Conservation (phyloP, 495 filamentous ascomycete species). For the Thozetella sp. region DNA sequence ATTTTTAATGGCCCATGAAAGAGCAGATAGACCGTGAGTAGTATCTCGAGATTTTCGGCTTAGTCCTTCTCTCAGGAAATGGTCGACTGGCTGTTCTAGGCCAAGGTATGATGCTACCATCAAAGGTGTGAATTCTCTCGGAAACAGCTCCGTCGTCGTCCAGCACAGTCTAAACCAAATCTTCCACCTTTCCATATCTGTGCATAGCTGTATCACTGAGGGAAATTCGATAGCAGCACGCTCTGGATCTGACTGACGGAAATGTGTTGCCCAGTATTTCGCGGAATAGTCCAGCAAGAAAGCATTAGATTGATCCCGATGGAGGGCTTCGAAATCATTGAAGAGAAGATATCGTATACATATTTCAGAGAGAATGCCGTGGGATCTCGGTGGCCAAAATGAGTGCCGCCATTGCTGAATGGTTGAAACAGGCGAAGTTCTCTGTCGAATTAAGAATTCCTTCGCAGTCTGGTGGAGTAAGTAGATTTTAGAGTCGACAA, state of each 20-base stretch:
- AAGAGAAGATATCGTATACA: too few species aligned
- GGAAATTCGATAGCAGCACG: not conserved
- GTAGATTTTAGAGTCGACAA: slow-evolving; percentile 36
- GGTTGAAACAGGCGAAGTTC: slow-evolving; percentile 4
- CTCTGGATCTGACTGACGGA: not conserved
- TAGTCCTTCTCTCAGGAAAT: not conserved
- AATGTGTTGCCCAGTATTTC: too few species aligned
- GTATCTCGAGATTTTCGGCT: not conserved
- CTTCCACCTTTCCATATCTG: not conserved
- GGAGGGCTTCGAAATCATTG: too few species aligned
- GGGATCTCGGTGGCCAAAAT: not conserved
- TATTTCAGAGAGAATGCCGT: too few species aligned
- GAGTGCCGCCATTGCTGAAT: not conserved
- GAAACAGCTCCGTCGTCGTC: not conserved
- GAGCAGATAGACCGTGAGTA: not conserved
- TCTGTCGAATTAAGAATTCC: slow-evolving; percentile 22
- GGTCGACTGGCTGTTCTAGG: not conserved
- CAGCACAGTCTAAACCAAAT: not conserved
- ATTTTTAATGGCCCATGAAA: not conserved
- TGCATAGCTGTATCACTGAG: not conserved
- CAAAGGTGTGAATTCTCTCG: not conserved
- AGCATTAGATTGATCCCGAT: too few species aligned
- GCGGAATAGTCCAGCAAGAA: too few species aligned
- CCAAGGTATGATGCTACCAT: not conserved
- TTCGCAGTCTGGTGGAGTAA: slow-evolving; percentile 26